Conservation (phyloP, 345 rosid genomes). For the Clausena lansium region DNA sequence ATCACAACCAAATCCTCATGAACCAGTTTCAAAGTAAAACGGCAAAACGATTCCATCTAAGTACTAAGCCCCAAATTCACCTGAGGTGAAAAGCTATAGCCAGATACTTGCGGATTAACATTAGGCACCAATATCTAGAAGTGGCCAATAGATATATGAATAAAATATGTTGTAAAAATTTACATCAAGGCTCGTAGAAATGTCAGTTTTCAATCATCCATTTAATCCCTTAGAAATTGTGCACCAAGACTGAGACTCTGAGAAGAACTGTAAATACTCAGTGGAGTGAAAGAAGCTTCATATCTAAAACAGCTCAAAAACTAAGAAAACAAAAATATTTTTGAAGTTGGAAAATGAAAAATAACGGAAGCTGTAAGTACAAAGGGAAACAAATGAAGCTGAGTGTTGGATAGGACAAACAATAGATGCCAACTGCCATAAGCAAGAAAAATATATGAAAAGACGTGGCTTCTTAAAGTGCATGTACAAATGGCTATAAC, state of each 20-base stretch:
- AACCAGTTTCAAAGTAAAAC: slow-evolving; percentile 3
- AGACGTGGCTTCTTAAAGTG: not conserved
- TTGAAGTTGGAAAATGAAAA: not conserved
- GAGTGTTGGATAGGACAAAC: not conserved
- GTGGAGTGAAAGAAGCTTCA: not conserved
- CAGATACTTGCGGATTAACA: not conserved
- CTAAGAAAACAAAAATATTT: not conserved
- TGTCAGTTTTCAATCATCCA: not conserved
- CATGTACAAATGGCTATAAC: not conserved
- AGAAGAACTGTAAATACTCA: not conserved
- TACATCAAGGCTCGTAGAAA: not conserved
- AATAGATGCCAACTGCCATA: too few relatives aligned
- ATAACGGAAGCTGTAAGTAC: not conserved
- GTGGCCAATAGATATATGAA: not conserved
- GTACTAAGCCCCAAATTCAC: not conserved
- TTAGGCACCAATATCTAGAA: not conserved
- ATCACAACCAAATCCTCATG: not conserved
- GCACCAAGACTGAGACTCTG: not conserved
- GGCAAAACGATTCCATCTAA: slow-evolving; percentile 9
- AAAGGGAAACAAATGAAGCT: not conserved
- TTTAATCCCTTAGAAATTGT: not conserved
- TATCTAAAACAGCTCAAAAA: too few relatives aligned
- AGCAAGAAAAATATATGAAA: not conserved
- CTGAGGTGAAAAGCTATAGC: not conserved
- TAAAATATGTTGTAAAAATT: not conserved